Conservation (phyloP, 2,329 filamentous ascomycete genomes). For the Dothideomycetidae sp. region DNA sequence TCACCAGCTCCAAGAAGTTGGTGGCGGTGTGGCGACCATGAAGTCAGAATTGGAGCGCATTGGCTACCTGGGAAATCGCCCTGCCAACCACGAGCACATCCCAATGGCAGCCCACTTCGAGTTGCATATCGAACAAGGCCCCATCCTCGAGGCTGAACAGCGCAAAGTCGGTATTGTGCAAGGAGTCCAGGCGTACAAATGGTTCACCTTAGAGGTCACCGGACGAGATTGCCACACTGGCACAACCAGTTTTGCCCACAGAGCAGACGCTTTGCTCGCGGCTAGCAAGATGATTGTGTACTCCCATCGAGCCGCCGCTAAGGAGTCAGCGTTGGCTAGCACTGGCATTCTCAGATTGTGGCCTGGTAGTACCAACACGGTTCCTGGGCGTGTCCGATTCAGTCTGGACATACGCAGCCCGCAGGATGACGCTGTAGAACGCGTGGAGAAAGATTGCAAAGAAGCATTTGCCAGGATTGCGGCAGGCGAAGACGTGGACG, state of each 20-base stretch:
- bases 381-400: conserved; percentile 53
- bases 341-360: conserved; percentile 54
- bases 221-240: conserved; percentile 62
- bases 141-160: conserved; percentile 50
- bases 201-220: conserved; percentile 52
- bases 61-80: conserved; percentile 48
- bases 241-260: conserved; percentile 52
- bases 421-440: conserved; percentile 40
- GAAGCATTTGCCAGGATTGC: conserved; percentile 47
- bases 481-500: conserved; percentile 39
- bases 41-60: conserved; percentile 57
- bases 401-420: conserved; percentile 52
- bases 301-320: conserved; percentile 47
- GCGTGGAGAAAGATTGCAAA: conserved; percentile 43
- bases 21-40: conserved; percentile 46
- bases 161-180: conserved; percentile 56
- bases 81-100: conserved; percentile 42
- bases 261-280: conserved; percentile 54
- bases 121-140: conserved; percentile 74
- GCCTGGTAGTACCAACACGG: conserved; percentile 60
- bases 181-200: conserved; percentile 61
- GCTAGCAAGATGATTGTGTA: conserved; percentile 54
- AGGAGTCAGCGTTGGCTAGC: conserved; percentile 47
- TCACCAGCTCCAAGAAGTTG: conserved; percentile 48
- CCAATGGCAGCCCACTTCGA: conserved; percentile 69